These are phyloP conservation scores for Cladophialophora chaetospira DNA, from an alignment of 2,329 filamentous ascomycete genomes.

Conservation along the genomic window DNA sequence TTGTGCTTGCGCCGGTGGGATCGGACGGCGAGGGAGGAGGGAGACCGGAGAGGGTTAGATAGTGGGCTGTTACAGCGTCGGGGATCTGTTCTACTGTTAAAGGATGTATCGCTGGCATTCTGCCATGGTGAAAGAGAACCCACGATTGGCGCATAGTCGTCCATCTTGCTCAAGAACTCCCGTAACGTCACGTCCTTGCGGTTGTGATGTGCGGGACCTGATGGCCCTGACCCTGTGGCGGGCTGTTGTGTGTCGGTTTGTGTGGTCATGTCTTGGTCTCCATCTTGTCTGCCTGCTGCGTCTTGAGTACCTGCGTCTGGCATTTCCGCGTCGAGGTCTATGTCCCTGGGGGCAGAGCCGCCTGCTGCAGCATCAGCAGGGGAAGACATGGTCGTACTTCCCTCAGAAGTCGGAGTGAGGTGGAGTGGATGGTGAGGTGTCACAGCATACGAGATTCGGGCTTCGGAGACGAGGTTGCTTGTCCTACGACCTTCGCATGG, in stretches of 20 bases:
- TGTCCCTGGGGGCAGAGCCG: constrained; percentile 12
- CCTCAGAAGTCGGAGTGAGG: not conserved
- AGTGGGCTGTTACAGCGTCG: constrained; percentile 96
- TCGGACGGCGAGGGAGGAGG: constrained; percentile 86
- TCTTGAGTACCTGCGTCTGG: constrained; percentile 30
- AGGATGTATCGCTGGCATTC: not conserved
- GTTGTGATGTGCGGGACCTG: constrained; percentile 55
- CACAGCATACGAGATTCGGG: no score
- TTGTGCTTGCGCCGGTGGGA: constrained; percentile 71
- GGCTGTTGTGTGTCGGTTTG: constrained; percentile 24
- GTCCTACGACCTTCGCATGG: no score
- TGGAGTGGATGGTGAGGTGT: not conserved
- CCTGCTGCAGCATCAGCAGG: constrained; percentile 16
- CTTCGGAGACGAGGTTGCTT: no score
- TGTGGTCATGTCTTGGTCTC: constrained; percentile 15
- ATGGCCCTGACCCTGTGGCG: constrained; percentile 23
- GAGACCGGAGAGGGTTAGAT: constrained; percentile 92
- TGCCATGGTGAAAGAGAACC: constrained; percentile 39
- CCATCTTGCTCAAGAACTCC: constrained; percentile 94
- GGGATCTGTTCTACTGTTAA: constrained; percentile 67
- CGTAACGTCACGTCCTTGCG: constrained; percentile 91
- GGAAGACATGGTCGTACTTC: constrained; percentile 26
- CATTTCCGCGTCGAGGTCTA: constrained; percentile 38
- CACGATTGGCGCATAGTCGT: constrained; percentile 97
- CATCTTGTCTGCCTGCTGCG: constrained; percentile 28